These are phyloP conservation scores for Pholiota conissans DNA, from an alignment of 768 basidiomycete genomes.

Conservation along the genomic window DNA sequence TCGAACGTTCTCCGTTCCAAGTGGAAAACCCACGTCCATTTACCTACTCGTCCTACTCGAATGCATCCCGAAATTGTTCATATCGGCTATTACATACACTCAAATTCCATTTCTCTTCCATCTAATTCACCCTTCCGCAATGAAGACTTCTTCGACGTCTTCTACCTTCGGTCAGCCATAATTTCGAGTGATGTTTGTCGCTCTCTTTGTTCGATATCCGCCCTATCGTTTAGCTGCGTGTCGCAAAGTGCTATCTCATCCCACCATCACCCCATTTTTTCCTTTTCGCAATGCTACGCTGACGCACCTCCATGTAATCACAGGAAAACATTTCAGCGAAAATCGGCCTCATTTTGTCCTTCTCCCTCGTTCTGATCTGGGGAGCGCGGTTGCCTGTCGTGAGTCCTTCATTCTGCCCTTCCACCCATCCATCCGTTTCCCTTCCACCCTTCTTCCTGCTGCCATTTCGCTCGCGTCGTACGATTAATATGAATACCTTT, in stretches of 20 bases:
- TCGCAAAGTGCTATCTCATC: not conserved
- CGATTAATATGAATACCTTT: not conserved
- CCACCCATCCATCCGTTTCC: too few relatives aligned
- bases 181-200: not conserved
- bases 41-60: too few relatives aligned
- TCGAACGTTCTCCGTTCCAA: not conserved
- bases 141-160: not conserved
- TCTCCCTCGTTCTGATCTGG: slow-evolving; percentile 94
- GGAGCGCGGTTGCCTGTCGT: slow-evolving; percentile 93
- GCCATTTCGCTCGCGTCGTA: too few relatives aligned
- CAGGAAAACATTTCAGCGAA: slow-evolving; percentile 87
- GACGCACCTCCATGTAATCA: not conserved
- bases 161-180: not conserved
- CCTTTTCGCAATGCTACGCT: too few relatives aligned
- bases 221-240: too few relatives aligned
- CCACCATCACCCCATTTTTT: too few relatives aligned
- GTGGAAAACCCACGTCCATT: too few relatives aligned
- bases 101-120: not conserved
- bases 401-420: slow-evolving; percentile 23
- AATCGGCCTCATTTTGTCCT: slow-evolving; percentile 89
- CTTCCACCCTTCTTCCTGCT: too few relatives aligned
- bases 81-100: not conserved
- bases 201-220: not conserved
- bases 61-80: too few relatives aligned
- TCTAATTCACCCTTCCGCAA: not conserved